Percentiles rank a stretch among this genome's conserved stretches.
Evolutionary conservation across 116 monocot genomes (phyloP).

Genomic region (Cymodocea nodosa): DNA sequence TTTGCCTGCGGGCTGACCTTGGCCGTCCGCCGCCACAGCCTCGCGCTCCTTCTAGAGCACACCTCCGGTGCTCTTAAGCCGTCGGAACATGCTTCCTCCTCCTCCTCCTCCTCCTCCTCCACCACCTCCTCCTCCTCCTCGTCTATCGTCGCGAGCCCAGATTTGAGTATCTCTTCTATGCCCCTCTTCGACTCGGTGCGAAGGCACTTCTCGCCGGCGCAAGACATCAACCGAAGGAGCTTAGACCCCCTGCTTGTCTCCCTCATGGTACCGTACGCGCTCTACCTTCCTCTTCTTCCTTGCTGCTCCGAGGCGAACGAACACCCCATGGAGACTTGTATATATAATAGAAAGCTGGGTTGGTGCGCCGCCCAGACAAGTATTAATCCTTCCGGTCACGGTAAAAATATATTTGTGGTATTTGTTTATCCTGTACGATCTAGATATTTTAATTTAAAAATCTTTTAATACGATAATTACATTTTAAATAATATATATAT

Average conservation of each 20-base stretch:
- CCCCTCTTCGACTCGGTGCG: conserved; percentile 1
- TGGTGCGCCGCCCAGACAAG: no score
- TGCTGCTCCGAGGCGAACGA: not conserved
- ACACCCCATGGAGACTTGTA: no score
- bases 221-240: conserved; percentile 3
- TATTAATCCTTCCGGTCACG: no score
- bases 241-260: not conserved
- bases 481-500: no score
- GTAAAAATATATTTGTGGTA: no score
- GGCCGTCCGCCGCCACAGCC: not conserved
- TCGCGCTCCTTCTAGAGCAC: not conserved
- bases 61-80: not conserved
- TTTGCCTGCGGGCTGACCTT: not conserved
- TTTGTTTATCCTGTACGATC: no score
- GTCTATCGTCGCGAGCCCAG: conserved; percentile 7
- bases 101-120: conserved; percentile 18
- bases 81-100: not conserved
- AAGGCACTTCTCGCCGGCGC: conserved; percentile 2
- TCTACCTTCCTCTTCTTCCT: not conserved
- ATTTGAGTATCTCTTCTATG: conserved; percentile 12
- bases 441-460: no score
- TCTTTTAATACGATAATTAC: no score
- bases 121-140: conserved; percentile 14
- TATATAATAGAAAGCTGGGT: not conserved
- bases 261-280: not conserved